Evolutionary conservation across 805 yeast genomes (phyloP).

Genomic region (Cyberlindnera mycetangii): DNA sequence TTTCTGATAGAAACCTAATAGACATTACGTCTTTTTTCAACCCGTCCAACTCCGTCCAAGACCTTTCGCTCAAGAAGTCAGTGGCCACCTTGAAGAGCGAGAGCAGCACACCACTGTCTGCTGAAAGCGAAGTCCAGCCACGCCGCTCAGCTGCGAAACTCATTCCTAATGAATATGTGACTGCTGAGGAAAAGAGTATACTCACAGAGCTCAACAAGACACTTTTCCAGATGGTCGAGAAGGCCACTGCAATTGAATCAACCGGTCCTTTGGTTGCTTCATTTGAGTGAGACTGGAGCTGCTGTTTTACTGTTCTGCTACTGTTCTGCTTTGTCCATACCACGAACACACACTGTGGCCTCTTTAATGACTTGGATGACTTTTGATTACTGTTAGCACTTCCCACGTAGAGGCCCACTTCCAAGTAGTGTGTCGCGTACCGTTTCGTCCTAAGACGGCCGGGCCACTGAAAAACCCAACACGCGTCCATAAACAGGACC

Average conservation of each 20-base stretch:
- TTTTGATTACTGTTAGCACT: too few relatives aligned
- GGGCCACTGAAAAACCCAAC: too few relatives aligned
- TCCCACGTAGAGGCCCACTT: too few relatives aligned
- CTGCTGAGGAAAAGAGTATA: slow-evolving; percentile 16
- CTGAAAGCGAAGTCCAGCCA: slow-evolving; percentile 1
- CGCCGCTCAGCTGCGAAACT: slow-evolving; percentile 12
- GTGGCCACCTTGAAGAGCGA: slow-evolving; percentile 14
- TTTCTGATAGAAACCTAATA: slow-evolving; percentile 17
- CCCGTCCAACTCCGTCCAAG: slow-evolving; percentile 13
- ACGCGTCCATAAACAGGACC: neutral
- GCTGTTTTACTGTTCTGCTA: neutral
- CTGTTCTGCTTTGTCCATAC: neutral
- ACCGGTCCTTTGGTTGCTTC: slow-evolving; percentile 24
- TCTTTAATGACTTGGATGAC: too few relatives aligned
- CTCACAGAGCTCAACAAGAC: slow-evolving; percentile 15
- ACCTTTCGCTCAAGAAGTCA: slow-evolving; percentile 15
- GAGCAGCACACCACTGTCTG: neutral
- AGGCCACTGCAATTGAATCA: slow-evolving; percentile 14
- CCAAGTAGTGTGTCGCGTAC: too few relatives aligned
- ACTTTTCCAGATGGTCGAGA: slow-evolving; percentile 14
- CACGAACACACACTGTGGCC: too few relatives aligned
- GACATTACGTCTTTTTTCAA: slow-evolving; percentile 27
- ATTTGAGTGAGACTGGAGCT: slow-evolving; percentile 8
- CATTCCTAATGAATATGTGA: slow-evolving; percentile 11
- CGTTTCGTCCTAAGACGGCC: too few relatives aligned